phyloP scores from a whole-genome alignment of 345 rosid species.

The Aurinia saxatilis region DNA sequence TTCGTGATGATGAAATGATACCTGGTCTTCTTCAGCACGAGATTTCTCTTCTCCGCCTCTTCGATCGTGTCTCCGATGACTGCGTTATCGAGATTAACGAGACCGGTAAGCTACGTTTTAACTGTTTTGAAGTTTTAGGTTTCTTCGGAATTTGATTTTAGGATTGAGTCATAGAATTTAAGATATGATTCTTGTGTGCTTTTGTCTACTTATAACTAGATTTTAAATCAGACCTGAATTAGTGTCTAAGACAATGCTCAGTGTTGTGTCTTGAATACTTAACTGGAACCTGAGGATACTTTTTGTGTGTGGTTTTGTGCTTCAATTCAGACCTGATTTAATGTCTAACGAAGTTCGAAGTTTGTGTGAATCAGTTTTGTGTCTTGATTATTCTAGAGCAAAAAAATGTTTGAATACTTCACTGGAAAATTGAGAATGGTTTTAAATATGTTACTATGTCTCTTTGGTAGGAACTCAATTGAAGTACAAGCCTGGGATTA shows the following conservation, averaged over 20 bases:
- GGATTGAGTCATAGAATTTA: too few relatives aligned
- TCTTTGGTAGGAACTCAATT: conserved; percentile 49
- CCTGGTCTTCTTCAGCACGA: conserved; percentile 83
- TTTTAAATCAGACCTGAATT: too few relatives aligned
- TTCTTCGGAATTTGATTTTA: not conserved
- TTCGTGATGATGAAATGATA: conserved; percentile 53
- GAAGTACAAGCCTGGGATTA: conserved; percentile 74
- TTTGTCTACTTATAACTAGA: too few relatives aligned
- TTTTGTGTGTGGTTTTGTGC: too few relatives aligned
- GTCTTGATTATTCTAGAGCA: not conserved
- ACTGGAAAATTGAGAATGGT: not conserved
- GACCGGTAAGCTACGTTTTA: conserved; percentile 40
- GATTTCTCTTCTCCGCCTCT: conserved; percentile 72
- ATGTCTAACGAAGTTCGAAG: too few relatives aligned
- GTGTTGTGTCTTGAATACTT: too few relatives aligned
- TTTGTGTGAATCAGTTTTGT: not conserved
- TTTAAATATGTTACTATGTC: not conserved
- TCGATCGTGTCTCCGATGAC: conserved; percentile 67
- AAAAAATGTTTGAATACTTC: too few relatives aligned
- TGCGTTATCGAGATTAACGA: conserved; percentile 61
- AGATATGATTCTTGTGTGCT: too few relatives aligned
- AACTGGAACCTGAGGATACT: too few relatives aligned
- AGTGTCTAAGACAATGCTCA: too few relatives aligned
- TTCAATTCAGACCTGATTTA: too few relatives aligned
- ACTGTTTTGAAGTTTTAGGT: not conserved